Evolutionary conservation across 2,329 filamentous ascomycete species (phyloP), one percentile per base, ranked within the genome.

Genomic region (Pezicula radicicola): DNA sequence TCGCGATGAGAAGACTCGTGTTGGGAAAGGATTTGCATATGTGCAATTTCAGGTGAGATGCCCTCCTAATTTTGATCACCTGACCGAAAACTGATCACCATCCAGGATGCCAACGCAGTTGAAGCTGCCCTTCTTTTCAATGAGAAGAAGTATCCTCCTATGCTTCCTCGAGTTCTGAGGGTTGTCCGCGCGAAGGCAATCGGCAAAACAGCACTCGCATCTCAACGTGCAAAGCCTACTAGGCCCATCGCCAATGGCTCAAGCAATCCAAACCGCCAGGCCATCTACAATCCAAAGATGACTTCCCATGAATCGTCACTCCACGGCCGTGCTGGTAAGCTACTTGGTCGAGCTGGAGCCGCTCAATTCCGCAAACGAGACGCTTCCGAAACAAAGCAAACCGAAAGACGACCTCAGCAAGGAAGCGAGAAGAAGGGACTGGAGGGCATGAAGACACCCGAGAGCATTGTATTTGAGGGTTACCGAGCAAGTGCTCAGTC

Each of bases 11-110:
- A 87, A 88, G 60, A 99, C 95, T 7, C 84, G 95, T 46, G 90
- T 99, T 28, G 91, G 94, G 64, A 99, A 99, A 69, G 94, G 94
- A 4, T 91, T 99, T 66, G 95, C 95, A 56, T 99, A 99, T 65
- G 93, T 99, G 15, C 94, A 99, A 67, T 99, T 99, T 72, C 83
- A 87, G 65, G 83, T 85, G 63, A 73, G 75, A 70, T 42, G 33
- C 15, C 25, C 50, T 60, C 51, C 55, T 42, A 27, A 46, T 3
- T 25, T 28, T 40, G 15, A 27, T 9, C 16, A 46, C 30, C 21
- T 50, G 48, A 46, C 25, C 36, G 25, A 44, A 43, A 37, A 46
- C 60, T 65, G 56, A 65, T 52, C 46, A 41, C 28, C 30, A 45
- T 51, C 7, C 62, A 87, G 76, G 90, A 97, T 63, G 83, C 79